Conservation (phyloP, 1,139 yeast genomes). For the Arxiozyma bovina region DNA sequence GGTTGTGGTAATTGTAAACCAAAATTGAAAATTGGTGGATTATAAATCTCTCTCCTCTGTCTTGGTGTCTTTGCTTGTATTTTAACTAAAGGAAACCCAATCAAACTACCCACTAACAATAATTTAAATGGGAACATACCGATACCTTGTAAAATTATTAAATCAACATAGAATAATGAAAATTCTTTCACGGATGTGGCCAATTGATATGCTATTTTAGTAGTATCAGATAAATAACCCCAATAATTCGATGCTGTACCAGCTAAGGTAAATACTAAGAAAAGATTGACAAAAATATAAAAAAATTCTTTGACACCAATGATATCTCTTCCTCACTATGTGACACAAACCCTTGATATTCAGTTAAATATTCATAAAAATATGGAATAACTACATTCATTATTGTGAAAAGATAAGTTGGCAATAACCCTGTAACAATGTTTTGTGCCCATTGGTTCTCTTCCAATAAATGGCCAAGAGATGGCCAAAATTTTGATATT, state of each 20-base stretch:
- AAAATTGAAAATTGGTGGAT: slow-evolving; percentile 72
- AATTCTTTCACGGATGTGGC: slow-evolving; percentile 63
- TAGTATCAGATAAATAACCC: slow-evolving; percentile 71
- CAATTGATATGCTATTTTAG: slow-evolving; percentile 62
- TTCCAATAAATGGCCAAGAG: slow-evolving; percentile 50
- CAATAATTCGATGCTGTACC: slow-evolving; percentile 72
- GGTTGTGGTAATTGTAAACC: slow-evolving; percentile 80
- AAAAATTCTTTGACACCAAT: slow-evolving; percentile 70
- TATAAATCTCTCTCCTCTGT: slow-evolving; percentile 58
- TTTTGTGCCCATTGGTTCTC: slow-evolving; percentile 61
- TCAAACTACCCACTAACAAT: slow-evolving; percentile 54
- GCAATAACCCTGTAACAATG: slow-evolving; percentile 64
- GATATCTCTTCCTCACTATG: slow-evolving; percentile 71
- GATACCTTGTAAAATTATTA: slow-evolving; percentile 64
- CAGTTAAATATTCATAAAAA: slow-evolving; percentile 56
- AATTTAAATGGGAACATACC: slow-evolving; percentile 72
- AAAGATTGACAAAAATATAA: slow-evolving; percentile 68
- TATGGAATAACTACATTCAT: slow-evolving; percentile 62
- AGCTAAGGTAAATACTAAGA: slow-evolving; percentile 68
- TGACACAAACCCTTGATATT: slow-evolving; percentile 62
- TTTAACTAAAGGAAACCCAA: slow-evolving; percentile 50
- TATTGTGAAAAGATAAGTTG: slow-evolving; percentile 64
- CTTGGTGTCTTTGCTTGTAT: slow-evolving; percentile 58
- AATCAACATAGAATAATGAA: slow-evolving; percentile 64
- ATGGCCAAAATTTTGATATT: slow-evolving; percentile 65